Base-by-base conservation (phyloP, 257 asterid genomes). In the Coffea canephora region DNA sequence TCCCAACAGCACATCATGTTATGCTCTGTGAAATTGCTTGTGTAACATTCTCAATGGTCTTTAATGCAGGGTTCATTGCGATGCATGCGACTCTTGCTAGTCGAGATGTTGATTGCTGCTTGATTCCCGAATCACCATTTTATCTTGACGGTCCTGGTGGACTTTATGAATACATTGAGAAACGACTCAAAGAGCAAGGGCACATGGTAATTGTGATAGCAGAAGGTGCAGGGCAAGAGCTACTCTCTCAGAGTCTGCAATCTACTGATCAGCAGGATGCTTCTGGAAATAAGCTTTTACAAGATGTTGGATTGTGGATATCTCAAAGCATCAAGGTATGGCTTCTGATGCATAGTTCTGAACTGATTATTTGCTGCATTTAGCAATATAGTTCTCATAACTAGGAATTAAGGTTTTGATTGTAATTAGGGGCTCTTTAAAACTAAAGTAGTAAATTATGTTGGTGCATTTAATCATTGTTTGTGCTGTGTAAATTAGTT, bases 31-130 rank as follows among this genome's bases (percentile, higher is more conserved):
- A 50, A 71, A 5, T 71, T 71, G 46, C 61, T 77, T 52, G 23
- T 68, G 79, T 62, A 10, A 7, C 39, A 45, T 71, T 73, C 67
- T 68, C 21, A 23, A 5, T 15, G n/a, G 71, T 70, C 71, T 27
- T 57, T 48, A n/a, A 14, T 69, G 73, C 89, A 95, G 98, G 99
- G 78, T 95, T 91, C 82, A 95, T 95, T 43, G 93, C 97, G 3
- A 91, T 95, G 99, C 72, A 95, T 82, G 99, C 99, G 3, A 93
- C 99, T 14, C 93, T 95, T 25, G 99, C 99, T 15, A 93, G 98
- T 80, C 90, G 99, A 46, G 97, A 95, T 41, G 99, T 93, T 5
- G 98, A 95, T 67, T 95, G 99, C 82, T 95, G 97, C 89, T 93
- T 95, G 71, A 95, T 95, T 77, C 98, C 99, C 0, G 98, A 95